Base-by-base conservation (phyloP, 345 rosid species). In the Anastatica hierochuntica region DNA sequence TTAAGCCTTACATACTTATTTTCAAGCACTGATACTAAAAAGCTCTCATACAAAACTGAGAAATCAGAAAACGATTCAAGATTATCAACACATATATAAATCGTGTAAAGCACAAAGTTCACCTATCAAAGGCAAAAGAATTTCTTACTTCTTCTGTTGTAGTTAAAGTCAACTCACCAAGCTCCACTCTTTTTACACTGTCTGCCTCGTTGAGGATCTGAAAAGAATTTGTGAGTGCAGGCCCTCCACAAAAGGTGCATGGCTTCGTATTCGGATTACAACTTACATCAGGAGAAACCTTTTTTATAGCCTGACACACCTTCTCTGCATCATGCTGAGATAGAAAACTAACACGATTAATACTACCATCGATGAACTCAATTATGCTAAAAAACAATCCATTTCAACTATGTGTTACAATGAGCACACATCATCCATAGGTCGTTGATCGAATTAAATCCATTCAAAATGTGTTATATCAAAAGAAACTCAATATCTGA, bases 311-410 rank as follows among this genome's bases (percentile, higher is more conserved):
- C 51, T 49, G 67, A 66, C 73, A 77, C 72, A 83, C 72, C 79
- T 47, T 81, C 79, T 73, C 83, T 27, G 88, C 85, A 55, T 92
- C 86, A 64, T 18, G 37, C 97, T 90, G 69, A 61, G 69, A 54
- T 60, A 24, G 58, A 48, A 62, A 18, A 53, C 8, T 53, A 14
- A 43, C 49, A 36, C 9, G 12, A 21, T 26, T 38, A 52, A 18
- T 14, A 37, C n/a, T 29, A 36, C 10, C 21, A 43, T 59, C 15
- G 36, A 17, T 38, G 2, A 49, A 35, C 63, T 56, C 57, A 56
- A 10, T 8, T 16, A 7, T 30, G 20, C 20, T 48, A 37, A 38
- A 24, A 24, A 24, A 4, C 27, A 24, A 24, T 24, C 5, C 27
- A 24, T 7, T 24, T 24, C 27, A 24, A 24, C 27, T 24, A 24